These are phyloP conservation scores for Verticillium nubilum DNA, from an alignment of 2,329 filamentous ascomycete species.

Conservation along the genomic window DNA sequence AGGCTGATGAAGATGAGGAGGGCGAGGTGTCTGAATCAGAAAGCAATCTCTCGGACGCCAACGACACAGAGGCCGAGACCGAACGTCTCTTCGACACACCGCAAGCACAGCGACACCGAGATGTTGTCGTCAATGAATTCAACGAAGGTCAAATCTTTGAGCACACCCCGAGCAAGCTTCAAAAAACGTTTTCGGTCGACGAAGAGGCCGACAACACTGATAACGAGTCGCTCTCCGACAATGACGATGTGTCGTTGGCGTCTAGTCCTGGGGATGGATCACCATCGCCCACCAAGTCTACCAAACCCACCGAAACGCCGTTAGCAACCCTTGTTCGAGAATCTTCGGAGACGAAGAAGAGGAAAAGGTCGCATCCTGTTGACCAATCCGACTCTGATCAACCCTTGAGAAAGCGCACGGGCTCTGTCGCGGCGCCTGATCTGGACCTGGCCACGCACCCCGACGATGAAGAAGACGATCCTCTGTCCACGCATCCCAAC, in stretches of 20 bases:
- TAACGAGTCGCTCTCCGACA: conserved; percentile 34
- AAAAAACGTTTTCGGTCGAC: conserved; percentile 38
- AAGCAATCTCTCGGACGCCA: conserved; percentile 53
- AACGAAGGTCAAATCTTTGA: conserved; percentile 51
- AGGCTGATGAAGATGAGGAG: conserved; percentile 17
- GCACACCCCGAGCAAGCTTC: conserved; percentile 72
- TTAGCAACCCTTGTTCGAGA: conserved; percentile 26
- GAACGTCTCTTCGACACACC: conserved; percentile 91
- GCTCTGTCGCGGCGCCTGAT: conserved; percentile 35
- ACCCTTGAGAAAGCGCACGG: conserved; percentile 49
- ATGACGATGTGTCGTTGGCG: conserved; percentile 30
- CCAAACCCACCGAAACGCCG: conserved; percentile 16
- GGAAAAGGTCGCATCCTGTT: conserved; percentile 41
- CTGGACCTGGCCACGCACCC: conserved; percentile 25
- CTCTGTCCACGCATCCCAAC: conserved; percentile 26
- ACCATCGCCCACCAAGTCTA: conserved; percentile 28
- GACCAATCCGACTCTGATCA: conserved; percentile 42
- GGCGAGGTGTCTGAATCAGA: conserved; percentile 35
- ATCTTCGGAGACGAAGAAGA: conserved; percentile 37
- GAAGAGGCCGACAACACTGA: conserved; percentile 30
- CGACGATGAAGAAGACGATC: conserved; percentile 26
- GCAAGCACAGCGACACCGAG: conserved; percentile 56
- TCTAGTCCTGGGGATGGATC: conserved; percentile 32
- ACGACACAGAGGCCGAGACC: conserved; percentile 84
- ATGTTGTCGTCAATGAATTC: conserved; percentile 54